Base-by-base conservation (phyloP, 331 rosid species). In the Prunus yedoensis region DNA sequence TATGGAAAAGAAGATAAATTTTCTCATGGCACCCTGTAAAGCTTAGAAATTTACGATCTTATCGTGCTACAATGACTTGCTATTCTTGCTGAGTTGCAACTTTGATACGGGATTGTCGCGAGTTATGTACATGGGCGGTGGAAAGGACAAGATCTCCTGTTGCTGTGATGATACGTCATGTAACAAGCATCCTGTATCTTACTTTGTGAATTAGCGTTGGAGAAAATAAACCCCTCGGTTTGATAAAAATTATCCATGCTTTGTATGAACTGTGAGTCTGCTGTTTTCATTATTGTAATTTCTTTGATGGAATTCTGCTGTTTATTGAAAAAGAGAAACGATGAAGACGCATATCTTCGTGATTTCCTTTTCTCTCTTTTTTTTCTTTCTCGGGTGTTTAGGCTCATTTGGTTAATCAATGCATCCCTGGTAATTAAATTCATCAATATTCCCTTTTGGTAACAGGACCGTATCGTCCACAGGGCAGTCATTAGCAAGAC, bases 121-220 rank as follows among this genome's bases (percentile, higher is more conserved):
- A 46, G 51, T 76, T 73, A 71, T 89, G 89, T 83, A 87, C 56
- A 84, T 74, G 77, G 77, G 69, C 77, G 52, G 70, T 9, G 64
- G 72, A 66, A 66, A 63, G 69, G 66, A 80, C 41, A 2, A 13
- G 71, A 41, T 77, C 75, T 62, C 21, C 27, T 70, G 54, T 30
- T 61, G 78, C 70, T 46, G 70, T 14, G 28, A 56, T 20, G 59
- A 60, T 65, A 18, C 52, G 23, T 73, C 69, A 11, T 73, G 69
- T 63, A 73, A 11, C 49, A 74, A 61, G 46, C 70, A 41, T 47
- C 49, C 69, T 61, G 60, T 74, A 12, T 74, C 70, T 41, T 14
- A 32, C 66, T 21, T 63, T 65, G 59, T 70, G 79, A 66, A 63
- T 73, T 76, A 59, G 51, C 68, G 23, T 84, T 57, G 75, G 58